Conservation (phyloP, 2,329 filamentous ascomycete genomes). For the Trichophyton simii region DNA sequence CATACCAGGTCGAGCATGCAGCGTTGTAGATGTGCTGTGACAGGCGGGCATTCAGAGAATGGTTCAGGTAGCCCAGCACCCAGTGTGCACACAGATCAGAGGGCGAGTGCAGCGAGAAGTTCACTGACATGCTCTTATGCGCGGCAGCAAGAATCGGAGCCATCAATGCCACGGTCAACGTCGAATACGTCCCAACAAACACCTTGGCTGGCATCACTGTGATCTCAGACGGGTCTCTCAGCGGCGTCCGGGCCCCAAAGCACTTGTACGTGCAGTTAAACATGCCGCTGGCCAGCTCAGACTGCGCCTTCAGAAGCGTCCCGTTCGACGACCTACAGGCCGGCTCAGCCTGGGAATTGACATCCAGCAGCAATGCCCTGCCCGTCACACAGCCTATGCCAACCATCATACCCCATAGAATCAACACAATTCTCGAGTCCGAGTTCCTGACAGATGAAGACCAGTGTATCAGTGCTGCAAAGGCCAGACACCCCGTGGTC, state of each 20-base stretch:
- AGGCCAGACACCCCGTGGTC: slow-evolving; percentile 17
- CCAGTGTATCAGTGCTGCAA: slow-evolving; percentile 19
- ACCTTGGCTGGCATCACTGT: slow-evolving; percentile 15
- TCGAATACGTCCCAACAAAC: slow-evolving; percentile 13
- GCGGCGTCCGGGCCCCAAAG: slow-evolving; percentile 14
- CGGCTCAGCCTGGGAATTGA: slow-evolving; percentile 12
- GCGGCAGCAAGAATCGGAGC: slow-evolving; percentile 17
- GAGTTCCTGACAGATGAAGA: slow-evolving; percentile 16
- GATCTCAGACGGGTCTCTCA: slow-evolving; percentile 15
- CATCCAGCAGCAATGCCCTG: slow-evolving; percentile 14
- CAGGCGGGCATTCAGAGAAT: slow-evolving; percentile 13
- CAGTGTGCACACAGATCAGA: slow-evolving; percentile 13
- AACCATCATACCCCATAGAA: slow-evolving; percentile 17
- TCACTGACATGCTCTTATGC: slow-evolving; percentile 16
- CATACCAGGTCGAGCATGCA: slow-evolving; percentile 16
- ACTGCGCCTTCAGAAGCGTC: slow-evolving; percentile 13
- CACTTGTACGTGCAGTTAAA: slow-evolving; percentile 22
- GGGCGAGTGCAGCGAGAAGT: slow-evolving; percentile 14
- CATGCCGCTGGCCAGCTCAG: slow-evolving; percentile 12
- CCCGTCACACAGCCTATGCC: slow-evolving; percentile 15
- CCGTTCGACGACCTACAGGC: slow-evolving; percentile 16
- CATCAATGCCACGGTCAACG: slow-evolving; percentile 12
- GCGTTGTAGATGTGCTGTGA: slow-evolving; percentile 17
- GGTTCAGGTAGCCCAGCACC: slow-evolving; percentile 14
- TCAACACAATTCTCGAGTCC: slow-evolving; percentile 14